Evolutionary conservation across 23 red algal species (phyloP), one percentile per base, ranked within the genome.

Genomic region (Gracilaria vermiculophylla): DNA sequence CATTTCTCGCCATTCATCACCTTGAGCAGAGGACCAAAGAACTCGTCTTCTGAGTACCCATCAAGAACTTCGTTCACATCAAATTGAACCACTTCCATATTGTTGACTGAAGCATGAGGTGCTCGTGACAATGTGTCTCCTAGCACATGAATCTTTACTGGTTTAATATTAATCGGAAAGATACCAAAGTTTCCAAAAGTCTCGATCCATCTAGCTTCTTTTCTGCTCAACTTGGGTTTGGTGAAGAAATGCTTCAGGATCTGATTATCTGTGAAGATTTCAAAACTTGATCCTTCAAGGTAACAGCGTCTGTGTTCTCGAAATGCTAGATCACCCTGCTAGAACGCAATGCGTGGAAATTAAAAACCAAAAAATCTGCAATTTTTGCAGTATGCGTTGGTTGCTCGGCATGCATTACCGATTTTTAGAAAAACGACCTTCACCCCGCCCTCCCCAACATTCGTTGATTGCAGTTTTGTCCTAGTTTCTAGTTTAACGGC

Each of bases 261-360:
- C 41, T 85, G 12, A 28, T 85, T 85, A 20, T 85, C 80, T 19
- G 80, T 85, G 36, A 85, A 49, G 6, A 85, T 5, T 67, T 85
- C 80, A 69, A 69, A 85, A 41, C 27, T 27, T 3, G 56, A 15
- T 1, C 77, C 77, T 36, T 81, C 77, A 33, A 81, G 56, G 52
- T 81, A 60, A 35, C 47, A 58, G 25, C n/a, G n/a, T n/a, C n/a
- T n/a, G n/a, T n/a, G n/a, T n/a, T n/a, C n/a, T n/a, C n/a, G n/a
- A n/a, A n/a, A n/a, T n/a, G n/a, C n/a, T n/a, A n/a, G n/a, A n/a
- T n/a, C n/a, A n/a, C n/a, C n/a, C n/a, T n/a, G n/a, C n/a, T n/a
- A n/a, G n/a, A n/a, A n/a, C n/a, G n/a, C n/a, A n/a, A n/a, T n/a
- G n/a, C n/a, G n/a, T n/a, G n/a, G n/a, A n/a, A n/a, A n/a, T n/a